Percentiles rank a stretch among this genome's conserved stretches.
Evolutionary conservation across 2,329 filamentous ascomycete genomes (phyloP).

Genomic region (Juglanconis juglandina): DNA sequence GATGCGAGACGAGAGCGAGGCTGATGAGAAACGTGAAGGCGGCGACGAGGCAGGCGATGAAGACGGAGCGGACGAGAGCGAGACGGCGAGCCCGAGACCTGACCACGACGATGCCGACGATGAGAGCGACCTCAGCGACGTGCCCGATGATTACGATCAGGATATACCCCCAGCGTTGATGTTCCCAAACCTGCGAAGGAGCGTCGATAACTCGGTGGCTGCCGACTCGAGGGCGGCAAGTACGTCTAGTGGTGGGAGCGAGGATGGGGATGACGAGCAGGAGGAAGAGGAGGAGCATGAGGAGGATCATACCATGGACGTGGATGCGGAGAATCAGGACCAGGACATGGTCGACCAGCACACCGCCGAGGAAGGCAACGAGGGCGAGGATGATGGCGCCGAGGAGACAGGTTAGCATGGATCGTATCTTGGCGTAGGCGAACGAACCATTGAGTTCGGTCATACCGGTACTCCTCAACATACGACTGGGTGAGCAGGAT

Average conservation of each 20-base stretch:
- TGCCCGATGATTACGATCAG: constrained; percentile 56
- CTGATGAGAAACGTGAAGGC: constrained; percentile 15
- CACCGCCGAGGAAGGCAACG: constrained; percentile 3
- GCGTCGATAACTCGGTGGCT: constrained; percentile 29
- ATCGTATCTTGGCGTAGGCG: not conserved
- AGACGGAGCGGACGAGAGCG: constrained; percentile 25
- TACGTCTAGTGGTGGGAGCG: constrained; percentile 21
- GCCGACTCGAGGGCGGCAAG: constrained; percentile 20
- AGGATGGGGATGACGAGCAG: constrained; percentile 23
- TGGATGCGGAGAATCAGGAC: constrained; percentile 16
- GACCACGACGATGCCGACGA: constrained; percentile 65
- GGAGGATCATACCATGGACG: constrained; percentile 3
- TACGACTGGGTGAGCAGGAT: too few relatives aligned
- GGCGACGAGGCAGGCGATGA: constrained; percentile 20
- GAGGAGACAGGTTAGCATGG: not conserved
- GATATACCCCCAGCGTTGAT: constrained; percentile 51
- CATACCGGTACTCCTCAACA: too few relatives aligned
- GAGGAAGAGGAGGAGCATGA: constrained; percentile 18
- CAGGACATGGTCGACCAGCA: constrained; percentile 3
- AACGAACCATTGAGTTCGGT: too few relatives aligned
- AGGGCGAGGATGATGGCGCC: constrained; percentile 24
- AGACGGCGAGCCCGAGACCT: constrained; percentile 53
- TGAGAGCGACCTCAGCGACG: constrained; percentile 67
- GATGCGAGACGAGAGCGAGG: constrained; percentile 37
- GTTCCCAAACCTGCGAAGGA: constrained; percentile 48